Base-by-base conservation (phyloP, 345 rosid species). In the Rhodomyrtus tomentosa region DNA sequence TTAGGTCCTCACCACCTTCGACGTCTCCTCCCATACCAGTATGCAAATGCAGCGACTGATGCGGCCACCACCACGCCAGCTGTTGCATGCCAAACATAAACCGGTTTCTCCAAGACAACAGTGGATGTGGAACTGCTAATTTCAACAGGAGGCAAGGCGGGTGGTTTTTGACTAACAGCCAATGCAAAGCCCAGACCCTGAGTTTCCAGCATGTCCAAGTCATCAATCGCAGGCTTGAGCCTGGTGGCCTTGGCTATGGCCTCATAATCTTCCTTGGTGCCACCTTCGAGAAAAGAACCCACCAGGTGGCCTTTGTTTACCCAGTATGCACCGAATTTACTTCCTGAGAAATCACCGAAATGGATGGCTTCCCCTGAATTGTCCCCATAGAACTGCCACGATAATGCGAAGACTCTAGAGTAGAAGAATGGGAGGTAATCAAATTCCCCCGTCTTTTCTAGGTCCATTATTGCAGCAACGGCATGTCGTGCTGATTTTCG, bases 371-470 rank as follows among this genome's bases (percentile, higher is more conserved):
- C 98, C 50, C 99, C 98, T 13, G 56, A 88, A 59, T 89, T 93
- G 91, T 97, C 99, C 55, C 99, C 99, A n/a, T 95, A 97, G 79
- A 94, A 95, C 84, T 96, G 98, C 98, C 99, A 97, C 4, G 98
- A 97, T 82, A 95, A 87, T 55, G 96, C 84, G 58, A 97, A 95
- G 85, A 95, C 91, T 88, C 98, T 90, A 83, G 99, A 97, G 91
- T 97, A 95, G 93, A 95, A 95, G 91, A 95, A 97, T 8, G 99
- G 99, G 32, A 95, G 89, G 91, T 95, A 95, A 86, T 93, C 94
- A 18, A 94, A 97, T 14, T 95, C 96, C 7, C 90, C 92, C 0
- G 93, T 90, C 86, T 93, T 95, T 42, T 89, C 90, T n/a, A 95
- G 95, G 56, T 94, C 94, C 94, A 95, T 89, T 88, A 95, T 95